phyloP scores from a whole-genome alignment of 495 filamentous ascomycete genomes.

The Terfezia boudieri region DNA sequence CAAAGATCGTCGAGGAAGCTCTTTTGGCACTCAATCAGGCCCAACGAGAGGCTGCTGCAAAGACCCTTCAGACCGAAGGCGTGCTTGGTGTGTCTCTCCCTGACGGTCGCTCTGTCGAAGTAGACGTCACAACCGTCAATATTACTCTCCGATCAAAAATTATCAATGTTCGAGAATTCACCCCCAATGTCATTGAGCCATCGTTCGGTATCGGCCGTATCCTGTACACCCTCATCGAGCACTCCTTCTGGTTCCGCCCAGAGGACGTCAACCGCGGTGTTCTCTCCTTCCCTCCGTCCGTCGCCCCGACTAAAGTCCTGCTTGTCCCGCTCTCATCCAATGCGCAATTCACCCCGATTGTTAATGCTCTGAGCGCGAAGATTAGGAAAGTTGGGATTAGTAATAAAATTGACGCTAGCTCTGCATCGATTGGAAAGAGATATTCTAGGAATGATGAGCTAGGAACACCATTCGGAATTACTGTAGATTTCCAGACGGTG shows the following conservation, averaged over 20 bases:
- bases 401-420: constrained; percentile 42
- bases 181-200: constrained; percentile 48
- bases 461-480: constrained; percentile 47
- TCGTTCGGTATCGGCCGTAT: constrained; percentile 53
- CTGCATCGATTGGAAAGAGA: constrained; percentile 51
- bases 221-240: constrained; percentile 40
- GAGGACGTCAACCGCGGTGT: constrained; percentile 46
- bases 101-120: constrained; percentile 29
- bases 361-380: constrained; percentile 33
- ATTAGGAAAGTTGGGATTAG: constrained; percentile 39
- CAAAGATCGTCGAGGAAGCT: constrained; percentile 34
- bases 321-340: constrained; percentile 48
- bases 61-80: not conserved
- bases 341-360: constrained; percentile 34
- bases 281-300: constrained; percentile 48
- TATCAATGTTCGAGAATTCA: constrained; percentile 37
- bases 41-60: constrained; percentile 27
- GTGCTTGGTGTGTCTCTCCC: constrained; percentile 23
- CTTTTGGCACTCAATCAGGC: constrained; percentile 33
- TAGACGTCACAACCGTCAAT: constrained; percentile 31
- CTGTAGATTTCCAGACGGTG: constrained; percentile 52
- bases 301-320: constrained; percentile 57
- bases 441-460: constrained; percentile 54
- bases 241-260: constrained; percentile 40
- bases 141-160: constrained; percentile 32